Conservation (phyloP, 306 rosid species). For the Notholithocarpus densiflorus region DNA sequence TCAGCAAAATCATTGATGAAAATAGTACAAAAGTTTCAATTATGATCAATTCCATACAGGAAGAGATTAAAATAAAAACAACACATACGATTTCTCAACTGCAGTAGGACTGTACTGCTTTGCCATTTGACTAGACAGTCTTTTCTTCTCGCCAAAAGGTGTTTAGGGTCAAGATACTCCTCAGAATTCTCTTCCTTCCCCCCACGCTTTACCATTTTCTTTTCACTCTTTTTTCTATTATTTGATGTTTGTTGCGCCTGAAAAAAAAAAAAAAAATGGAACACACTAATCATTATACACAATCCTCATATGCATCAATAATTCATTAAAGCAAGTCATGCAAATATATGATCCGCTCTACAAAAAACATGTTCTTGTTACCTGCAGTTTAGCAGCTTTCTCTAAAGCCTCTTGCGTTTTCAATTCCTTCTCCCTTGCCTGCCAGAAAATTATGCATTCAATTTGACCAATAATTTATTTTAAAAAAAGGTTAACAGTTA, state of each 20-base stretch:
- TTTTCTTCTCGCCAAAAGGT: slow-evolving; percentile 65
- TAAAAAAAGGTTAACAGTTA: too few relatives aligned
- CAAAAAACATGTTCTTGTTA: too few relatives aligned
- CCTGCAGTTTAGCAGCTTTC: too few relatives aligned
- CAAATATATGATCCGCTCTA: too few relatives aligned
- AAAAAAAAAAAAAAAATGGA: not conserved
- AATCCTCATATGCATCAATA: too few relatives aligned
- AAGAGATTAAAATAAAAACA: too few relatives aligned
- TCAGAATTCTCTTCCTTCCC: slow-evolving; percentile 63
- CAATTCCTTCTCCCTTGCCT: slow-evolving; percentile 82
- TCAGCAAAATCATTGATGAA: too few relatives aligned
- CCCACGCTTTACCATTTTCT: slow-evolving; percentile 60
- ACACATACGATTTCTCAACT: slow-evolving; percentile 65
- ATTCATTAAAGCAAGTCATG: too few relatives aligned
- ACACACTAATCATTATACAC: too few relatives aligned
- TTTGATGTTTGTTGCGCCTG: slow-evolving; percentile 65
- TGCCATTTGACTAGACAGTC: slow-evolving; percentile 71
- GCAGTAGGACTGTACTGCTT: slow-evolving; percentile 69
- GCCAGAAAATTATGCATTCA: slow-evolving; percentile 7
- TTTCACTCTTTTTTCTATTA: slow-evolving; percentile 68
- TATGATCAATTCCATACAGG: too few relatives aligned
- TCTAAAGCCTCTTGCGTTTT: too few relatives aligned
- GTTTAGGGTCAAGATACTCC: slow-evolving; percentile 79
- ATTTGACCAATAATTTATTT: slow-evolving; percentile 1
- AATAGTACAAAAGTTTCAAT: too few relatives aligned